Base-by-base conservation (phyloP, 2,329 filamentous ascomycete genomes). In the Leptosphaerulina australis region DNA sequence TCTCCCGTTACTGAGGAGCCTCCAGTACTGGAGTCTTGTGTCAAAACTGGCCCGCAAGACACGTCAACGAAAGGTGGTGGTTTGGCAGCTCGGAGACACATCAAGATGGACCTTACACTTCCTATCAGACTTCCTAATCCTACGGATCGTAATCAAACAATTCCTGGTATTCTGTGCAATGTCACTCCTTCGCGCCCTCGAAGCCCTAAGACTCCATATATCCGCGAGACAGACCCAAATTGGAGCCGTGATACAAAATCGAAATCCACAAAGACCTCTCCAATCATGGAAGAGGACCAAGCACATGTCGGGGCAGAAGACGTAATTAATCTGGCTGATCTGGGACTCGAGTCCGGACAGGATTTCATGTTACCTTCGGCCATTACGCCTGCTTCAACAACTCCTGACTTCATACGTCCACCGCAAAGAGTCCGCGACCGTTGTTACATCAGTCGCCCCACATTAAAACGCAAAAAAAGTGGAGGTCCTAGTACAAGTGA, bases 161-260 rank as follows among this genome's bases (percentile, higher is more conserved):
- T 56, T n/a, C 37, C 48, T 11, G 15, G 47, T 9, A 28, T 56
- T 1, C 12, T 58, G n/a, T 57, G 46, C 18, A 62, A 47, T 30
- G 36, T 67, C 33, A 58, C 53, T 15, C 53, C 60, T 11, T 56
- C 61, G n/a, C 61, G 66, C 4, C 51, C 59, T 30, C 55, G 62
- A 33, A 68, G 66, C 28, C 67, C 66, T 3, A 65, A 60, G 33
- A 65, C 66, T 20, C 61, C 66, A 5, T 66, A 55, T 56, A 44
- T 56, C 2, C 40, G 41, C 7, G 43, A 56, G 7, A 49, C 53
- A 22, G 46, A 60, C 34, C 37, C 44, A 6, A 39, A 33, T 17
- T 64, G 61, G 62, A 46, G 53, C 18, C 36, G 17, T n/a, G 25
- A 28, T 10, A 26, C 44, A 10, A 37, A 37, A 2, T 15, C 5